Evolutionary conservation across 306 rosid species (phyloP).

Genomic region (Trichosanthes truncata): DNA sequence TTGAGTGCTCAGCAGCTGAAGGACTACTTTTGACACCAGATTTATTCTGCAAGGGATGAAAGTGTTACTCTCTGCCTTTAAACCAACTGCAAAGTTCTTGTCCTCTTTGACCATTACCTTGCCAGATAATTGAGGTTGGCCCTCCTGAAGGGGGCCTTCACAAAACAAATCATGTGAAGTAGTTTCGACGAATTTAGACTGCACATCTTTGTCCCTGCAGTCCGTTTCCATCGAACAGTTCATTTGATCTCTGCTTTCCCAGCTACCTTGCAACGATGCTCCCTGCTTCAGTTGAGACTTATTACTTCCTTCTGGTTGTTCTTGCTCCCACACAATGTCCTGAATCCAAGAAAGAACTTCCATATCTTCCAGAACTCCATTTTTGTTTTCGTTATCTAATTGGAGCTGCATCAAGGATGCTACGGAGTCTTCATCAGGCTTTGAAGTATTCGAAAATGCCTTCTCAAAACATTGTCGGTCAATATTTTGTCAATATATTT

Average conservation of each 20-base stretch:
- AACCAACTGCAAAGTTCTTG: conserved; percentile 33
- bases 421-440: conserved; percentile 52
- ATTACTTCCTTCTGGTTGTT: conserved; percentile 48
- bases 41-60: conserved; percentile 18
- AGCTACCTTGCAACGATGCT: conserved; percentile 46
- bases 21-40: conserved; percentile 8
- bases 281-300: conserved; percentile 74
- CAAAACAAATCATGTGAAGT: conserved; percentile 32
- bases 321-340: conserved; percentile 46
- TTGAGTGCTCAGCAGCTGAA: not conserved
- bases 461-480: conserved; percentile 23
- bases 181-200: conserved; percentile 68
- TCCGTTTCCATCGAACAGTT: conserved; percentile 59
- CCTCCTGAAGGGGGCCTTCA: conserved; percentile 28
- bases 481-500: not conserved
- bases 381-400: conserved; percentile 25
- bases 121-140: conserved; percentile 17
- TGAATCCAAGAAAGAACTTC: conserved; percentile 28
- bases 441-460: conserved; percentile 68
- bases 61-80: conserved; percentile 23
- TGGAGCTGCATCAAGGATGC: conserved; percentile 44
- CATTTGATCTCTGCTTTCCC: conserved; percentile 75
- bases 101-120: conserved; percentile 34
- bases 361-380: conserved; percentile 22
- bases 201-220: conserved; percentile 49